phyloP scores from a whole-genome alignment of 176 grass and related monocot genomes.

The Echinochloa phyllopogon region DNA sequence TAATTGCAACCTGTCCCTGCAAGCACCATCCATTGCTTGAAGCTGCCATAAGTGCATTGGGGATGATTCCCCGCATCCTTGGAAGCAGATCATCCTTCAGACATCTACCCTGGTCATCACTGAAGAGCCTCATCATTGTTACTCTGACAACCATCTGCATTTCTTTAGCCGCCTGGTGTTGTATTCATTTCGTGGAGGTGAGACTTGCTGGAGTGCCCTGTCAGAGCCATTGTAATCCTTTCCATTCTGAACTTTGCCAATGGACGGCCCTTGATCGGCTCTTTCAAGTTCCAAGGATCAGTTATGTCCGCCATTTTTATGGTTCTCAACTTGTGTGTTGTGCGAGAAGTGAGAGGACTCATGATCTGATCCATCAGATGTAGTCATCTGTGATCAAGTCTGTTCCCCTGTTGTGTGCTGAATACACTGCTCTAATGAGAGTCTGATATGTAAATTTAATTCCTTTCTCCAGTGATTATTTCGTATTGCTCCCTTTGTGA shows the following conservation, averaged over 20 bases:
- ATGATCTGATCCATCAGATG: conserved; percentile 29
- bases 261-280: conserved; percentile 6
- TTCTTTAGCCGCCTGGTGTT: conserved; percentile 35
- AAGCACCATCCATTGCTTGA: conserved; percentile 39
- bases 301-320: conserved; percentile 38
- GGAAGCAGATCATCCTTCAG: conserved; percentile 40
- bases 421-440: conserved; percentile 10
- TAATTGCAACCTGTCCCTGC: conserved; percentile 12
- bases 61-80: conserved; percentile 23
- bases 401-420: conserved; percentile 29
- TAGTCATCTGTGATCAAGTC: conserved; percentile 38
- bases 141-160: conserved; percentile 38
- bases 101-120: conserved; percentile 35
- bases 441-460: conserved; percentile 38
- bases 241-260: conserved; percentile 31
- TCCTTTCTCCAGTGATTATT: conserved; percentile 1
- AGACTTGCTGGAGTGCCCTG: conserved; percentile 22
- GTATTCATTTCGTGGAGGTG: conserved; percentile 51
- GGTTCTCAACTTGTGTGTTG: conserved; percentile 41
- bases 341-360: conserved; percentile 43
- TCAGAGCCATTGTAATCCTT: conserved; percentile 38
- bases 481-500: neutral
- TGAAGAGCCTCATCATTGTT: conserved; percentile 13
- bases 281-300: conserved; percentile 33
- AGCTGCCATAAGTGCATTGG: conserved; percentile 26